A percentile compares a stretch with the other conserved stretches of the same genome.
phyloP scores from a whole-genome alignment of 2,329 filamentous ascomycete species.

The Colletotrichum australisinense region DNA sequence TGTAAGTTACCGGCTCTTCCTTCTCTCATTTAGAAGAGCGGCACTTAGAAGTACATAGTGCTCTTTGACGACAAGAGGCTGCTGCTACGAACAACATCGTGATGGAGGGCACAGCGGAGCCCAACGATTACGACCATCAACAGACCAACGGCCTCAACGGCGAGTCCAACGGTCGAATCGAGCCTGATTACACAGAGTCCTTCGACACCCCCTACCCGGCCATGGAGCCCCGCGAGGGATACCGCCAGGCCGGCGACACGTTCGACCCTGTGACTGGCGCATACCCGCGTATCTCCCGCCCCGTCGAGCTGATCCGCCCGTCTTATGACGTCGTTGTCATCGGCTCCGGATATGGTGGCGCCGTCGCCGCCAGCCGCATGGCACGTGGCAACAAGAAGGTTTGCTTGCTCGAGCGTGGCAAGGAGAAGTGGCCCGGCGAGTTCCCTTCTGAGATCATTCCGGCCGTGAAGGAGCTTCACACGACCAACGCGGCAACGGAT shows the following conservation, averaged over 20 bases:
- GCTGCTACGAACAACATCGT: not conserved
- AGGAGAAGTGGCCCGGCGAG: conserved; percentile 58
- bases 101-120: conserved; percentile 7
- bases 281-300: conserved; percentile 49
- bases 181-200: not conserved
- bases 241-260: not conserved
- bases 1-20: not conserved
- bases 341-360: conserved; percentile 62
- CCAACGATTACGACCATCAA: not conserved
- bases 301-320: conserved; percentile 49
- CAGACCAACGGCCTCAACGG: conserved; percentile 18
- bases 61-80: not conserved
- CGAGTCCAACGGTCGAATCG: not conserved
- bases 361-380: conserved; percentile 59
- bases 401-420: conserved; percentile 57
- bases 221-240: not conserved
- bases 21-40: not conserved
- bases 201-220: not conserved
- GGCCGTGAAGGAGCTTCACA: conserved; percentile 48
- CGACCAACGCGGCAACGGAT: conserved; percentile 36
- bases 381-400: conserved; percentile 49
- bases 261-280: conserved; percentile 23
- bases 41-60: not conserved
- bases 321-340: conserved; percentile 60
- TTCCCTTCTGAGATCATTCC: conserved; percentile 49